Evolutionary conservation across 2,329 filamentous ascomycete genomes (phyloP).

Genomic region (Epichloe scottii): DNA sequence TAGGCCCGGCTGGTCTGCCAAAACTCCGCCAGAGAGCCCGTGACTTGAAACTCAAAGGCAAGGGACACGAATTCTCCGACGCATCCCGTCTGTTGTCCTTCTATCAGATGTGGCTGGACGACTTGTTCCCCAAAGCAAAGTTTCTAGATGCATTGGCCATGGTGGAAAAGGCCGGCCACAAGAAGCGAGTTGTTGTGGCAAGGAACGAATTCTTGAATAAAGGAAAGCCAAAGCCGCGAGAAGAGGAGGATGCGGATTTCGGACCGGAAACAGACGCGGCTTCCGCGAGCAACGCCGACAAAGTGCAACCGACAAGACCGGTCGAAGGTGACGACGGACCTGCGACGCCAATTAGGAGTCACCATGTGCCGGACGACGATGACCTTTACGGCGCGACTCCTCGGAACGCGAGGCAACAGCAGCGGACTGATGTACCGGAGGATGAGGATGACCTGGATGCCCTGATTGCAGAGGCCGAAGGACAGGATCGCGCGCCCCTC

Average conservation of each 20-base stretch:
- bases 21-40: slow-evolving; percentile 62
- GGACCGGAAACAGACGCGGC: slow-evolving; percentile 10
- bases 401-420: slow-evolving; percentile 6
- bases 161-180: slow-evolving; percentile 88
- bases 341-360: slow-evolving; percentile 13
- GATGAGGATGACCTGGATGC: slow-evolving; percentile 42
- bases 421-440: slow-evolving; percentile 19
- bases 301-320: slow-evolving; percentile 13
- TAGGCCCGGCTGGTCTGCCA: slow-evolving; percentile 74
- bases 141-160: slow-evolving; percentile 83
- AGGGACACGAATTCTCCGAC: slow-evolving; percentile 92
- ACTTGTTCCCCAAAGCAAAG: slow-evolving; percentile 86
- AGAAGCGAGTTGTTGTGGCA: slow-evolving; percentile 61
- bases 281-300: slow-evolving; percentile 14
- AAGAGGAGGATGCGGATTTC: slow-evolving; percentile 22
- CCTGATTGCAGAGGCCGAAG: slow-evolving; percentile 37
- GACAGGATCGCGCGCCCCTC: slow-evolving; percentile 5
- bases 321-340: slow-evolving; percentile 8
- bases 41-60: slow-evolving; percentile 72
- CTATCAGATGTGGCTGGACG: slow-evolving; percentile 95
- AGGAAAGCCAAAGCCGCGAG: slow-evolving; percentile 38
- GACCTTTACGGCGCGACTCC: slow-evolving; percentile 47
- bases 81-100: slow-evolving; percentile 70
- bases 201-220: slow-evolving; percentile 79
- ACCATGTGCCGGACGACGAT: slow-evolving; percentile 25